A percentile compares a stretch with the other conserved stretches of the same genome.
These are phyloP conservation scores for Chrysoporthe deuterocubensis DNA, from an alignment of 2,329 filamentous ascomycete species.

Conservation along the genomic window DNA sequence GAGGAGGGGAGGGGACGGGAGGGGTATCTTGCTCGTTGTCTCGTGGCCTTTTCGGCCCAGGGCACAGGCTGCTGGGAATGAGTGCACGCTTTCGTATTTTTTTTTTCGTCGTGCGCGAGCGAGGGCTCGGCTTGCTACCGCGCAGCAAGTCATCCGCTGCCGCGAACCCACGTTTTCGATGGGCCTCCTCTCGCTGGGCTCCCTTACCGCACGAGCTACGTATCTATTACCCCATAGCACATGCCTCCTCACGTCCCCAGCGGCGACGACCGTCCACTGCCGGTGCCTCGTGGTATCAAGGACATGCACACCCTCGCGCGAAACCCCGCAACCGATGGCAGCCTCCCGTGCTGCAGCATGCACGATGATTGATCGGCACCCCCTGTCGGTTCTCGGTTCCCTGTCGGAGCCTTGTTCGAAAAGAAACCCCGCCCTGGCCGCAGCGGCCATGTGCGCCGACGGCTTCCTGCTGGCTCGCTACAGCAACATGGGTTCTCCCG, in stretches of 20 bases:
- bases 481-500: neutral
- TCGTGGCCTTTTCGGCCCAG: neutral
- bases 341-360: neutral
- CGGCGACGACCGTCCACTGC: neutral
- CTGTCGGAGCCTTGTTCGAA: neutral
- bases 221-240: neutral
- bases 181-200: neutral
- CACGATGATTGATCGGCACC: constrained; percentile 10
- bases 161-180: constrained; percentile 17
- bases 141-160: constrained; percentile 16
- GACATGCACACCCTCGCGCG: neutral
- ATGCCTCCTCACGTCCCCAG: neutral
- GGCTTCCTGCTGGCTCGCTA: neutral
- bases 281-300: constrained; percentile 2
- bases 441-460: constrained; percentile 2
- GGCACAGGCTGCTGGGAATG: neutral
- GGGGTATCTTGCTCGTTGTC: neutral
- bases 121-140: neutral
- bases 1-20: too few relatives aligned
- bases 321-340: constrained; percentile 7
- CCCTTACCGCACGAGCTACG: neutral
- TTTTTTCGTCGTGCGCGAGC: neutral
- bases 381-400: neutral
- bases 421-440: neutral
- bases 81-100: neutral